Evolutionary conservation across 2,329 filamentous ascomycete species (phyloP).

Genomic region (Colletotrichum salicis): DNA sequence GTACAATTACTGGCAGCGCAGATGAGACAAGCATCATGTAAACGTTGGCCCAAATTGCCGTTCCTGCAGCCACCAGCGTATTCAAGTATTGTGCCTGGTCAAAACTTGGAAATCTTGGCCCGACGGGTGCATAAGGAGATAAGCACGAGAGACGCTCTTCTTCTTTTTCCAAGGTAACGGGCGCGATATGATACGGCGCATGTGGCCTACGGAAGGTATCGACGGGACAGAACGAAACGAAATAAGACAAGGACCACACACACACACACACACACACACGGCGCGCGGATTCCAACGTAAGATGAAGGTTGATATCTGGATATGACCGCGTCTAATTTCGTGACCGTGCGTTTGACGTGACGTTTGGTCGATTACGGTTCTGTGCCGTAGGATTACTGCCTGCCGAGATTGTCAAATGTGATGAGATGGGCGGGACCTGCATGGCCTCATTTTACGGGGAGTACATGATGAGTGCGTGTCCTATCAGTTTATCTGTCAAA

Average conservation of each 20-base stretch:
- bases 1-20: background rate
- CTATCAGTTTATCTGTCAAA: background rate
- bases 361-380: background rate
- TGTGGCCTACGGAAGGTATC: too few relatives aligned
- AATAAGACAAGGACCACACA: too few relatives aligned
- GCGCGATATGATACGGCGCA: too few relatives aligned
- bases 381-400: too few relatives aligned
- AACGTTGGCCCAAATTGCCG: background rate
- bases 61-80: background rate
- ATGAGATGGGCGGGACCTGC: constrained; percentile 3
- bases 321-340: background rate
- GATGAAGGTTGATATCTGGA: too few relatives aligned
- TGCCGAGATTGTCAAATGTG: constrained; percentile 31
- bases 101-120: background rate
- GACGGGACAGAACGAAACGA: too few relatives aligned
- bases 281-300: too few relatives aligned
- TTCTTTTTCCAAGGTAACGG: too few relatives aligned
- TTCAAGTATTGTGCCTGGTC: background rate
- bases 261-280: too few relatives aligned
- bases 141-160: background rate
- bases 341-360: too few relatives aligned
- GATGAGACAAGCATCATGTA: background rate
- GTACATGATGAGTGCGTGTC: background rate
- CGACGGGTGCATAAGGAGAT: background rate
- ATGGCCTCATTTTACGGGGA: background rate